phyloP scores from a whole-genome alignment of 192 early-diverging fungal genomes.

The Lunasporangiospora selenospora region DNA sequence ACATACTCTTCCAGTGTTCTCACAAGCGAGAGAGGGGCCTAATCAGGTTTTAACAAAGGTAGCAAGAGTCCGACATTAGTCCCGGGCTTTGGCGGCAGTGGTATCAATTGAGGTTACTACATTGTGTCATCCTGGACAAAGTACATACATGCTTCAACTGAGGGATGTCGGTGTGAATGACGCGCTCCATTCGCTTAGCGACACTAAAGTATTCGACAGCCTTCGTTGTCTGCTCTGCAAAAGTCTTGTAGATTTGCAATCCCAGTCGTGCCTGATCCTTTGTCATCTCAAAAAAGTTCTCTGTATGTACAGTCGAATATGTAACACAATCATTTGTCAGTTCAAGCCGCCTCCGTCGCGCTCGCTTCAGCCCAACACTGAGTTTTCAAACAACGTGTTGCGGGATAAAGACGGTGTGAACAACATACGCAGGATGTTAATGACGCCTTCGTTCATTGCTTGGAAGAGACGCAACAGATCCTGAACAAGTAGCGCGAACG shows the following conservation, averaged over 20 bases:
- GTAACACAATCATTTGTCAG: too few relatives aligned
- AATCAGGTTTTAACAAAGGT: not conserved
- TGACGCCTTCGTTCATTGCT: constrained; percentile 79
- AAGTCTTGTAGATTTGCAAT: constrained; percentile 78
- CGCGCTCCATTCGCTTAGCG: constrained; percentile 63
- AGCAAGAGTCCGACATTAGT: not conserved
- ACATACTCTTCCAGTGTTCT: constrained; percentile 70
- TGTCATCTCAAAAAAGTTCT: constrained; percentile 77
- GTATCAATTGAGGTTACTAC: not conserved
- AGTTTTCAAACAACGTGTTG: too few relatives aligned
- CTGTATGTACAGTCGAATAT: too few relatives aligned
- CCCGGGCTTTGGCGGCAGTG: not conserved
- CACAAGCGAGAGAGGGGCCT: constrained; percentile 73
- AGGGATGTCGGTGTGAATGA: constrained; percentile 71
- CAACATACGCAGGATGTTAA: constrained; percentile 70
- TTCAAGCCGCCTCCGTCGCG: too few relatives aligned
- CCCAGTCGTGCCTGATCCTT: constrained; percentile 66
- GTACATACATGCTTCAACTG: constrained; percentile 73
- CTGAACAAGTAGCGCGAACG: constrained; percentile 72
- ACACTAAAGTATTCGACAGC: constrained; percentile 73
- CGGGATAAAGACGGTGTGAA: not conserved
- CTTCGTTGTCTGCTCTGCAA: constrained; percentile 73
- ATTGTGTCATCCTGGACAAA: not conserved
- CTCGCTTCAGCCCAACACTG: too few relatives aligned
- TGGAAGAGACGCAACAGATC: constrained; percentile 79